Conservation (phyloP, 1,139 yeast genomes). For the Saccharomyces pastorianus region DNA sequence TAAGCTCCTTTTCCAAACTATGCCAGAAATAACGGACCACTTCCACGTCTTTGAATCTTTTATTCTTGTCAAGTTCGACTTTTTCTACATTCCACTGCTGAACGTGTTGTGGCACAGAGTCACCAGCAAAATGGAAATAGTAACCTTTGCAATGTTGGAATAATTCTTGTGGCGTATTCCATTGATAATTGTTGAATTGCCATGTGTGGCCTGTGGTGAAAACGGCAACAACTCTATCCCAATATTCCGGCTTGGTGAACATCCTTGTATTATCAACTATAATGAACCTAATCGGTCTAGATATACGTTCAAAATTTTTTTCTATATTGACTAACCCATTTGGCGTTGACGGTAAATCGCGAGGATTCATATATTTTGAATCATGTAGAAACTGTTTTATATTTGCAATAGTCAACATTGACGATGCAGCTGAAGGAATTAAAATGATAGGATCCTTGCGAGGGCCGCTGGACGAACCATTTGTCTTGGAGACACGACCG, state of each 20-base stretch:
- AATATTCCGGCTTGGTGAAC: constrained; percentile 89
- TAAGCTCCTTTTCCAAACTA: constrained; percentile 53
- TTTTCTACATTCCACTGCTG: constrained; percentile 83
- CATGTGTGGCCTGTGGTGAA: constrained; percentile 95
- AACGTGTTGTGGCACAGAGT: constrained; percentile 65
- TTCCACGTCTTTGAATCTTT: constrained; percentile 83
- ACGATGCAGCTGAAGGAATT: constrained; percentile 90
- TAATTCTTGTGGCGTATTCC: constrained; percentile 68
- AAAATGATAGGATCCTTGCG: constrained; percentile 78
- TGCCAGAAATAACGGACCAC: constrained; percentile 82
- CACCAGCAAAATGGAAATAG: constrained; percentile 69
- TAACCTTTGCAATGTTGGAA: constrained; percentile 84
- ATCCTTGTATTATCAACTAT: constrained; percentile 84
- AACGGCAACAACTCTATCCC: constrained; percentile 93
- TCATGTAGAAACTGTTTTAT: constrained; percentile 74
- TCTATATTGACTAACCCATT: constrained; percentile 27
- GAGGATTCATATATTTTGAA: constrained; percentile 62
- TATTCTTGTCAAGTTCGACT: constrained; percentile 69
- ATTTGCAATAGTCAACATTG: constrained; percentile 72
- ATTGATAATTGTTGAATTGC: constrained; percentile 87
- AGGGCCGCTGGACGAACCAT: constrained; percentile 14
- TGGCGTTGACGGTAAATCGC: constrained; percentile 23
- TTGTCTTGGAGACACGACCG: constrained; percentile 17
- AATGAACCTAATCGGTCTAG: constrained; percentile 29
- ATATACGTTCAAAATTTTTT: constrained; percentile 28